Evolutionary conservation across 768 basidiomycete genomes (phyloP).

Genomic region (Pleurotus citrinopileatus): DNA sequence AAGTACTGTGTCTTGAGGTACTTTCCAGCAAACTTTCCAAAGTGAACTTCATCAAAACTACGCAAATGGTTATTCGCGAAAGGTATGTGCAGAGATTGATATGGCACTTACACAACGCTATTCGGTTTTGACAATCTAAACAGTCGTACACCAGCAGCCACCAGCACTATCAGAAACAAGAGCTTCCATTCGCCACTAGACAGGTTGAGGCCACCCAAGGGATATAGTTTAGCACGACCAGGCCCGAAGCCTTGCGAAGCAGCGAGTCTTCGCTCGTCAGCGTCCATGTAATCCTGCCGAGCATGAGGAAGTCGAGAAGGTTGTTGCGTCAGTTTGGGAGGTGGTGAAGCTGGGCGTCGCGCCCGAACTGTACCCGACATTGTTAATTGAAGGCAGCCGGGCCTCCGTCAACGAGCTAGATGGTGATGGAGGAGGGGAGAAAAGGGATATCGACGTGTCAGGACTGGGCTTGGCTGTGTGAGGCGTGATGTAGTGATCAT

Average conservation of each 20-base stretch:
- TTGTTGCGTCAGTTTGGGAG: slow-evolving; percentile 39
- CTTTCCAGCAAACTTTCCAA: slow-evolving; percentile 93
- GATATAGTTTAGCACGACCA: slow-evolving; percentile 39
- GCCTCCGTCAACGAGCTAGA: not conserved
- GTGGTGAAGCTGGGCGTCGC: slow-evolving; percentile 68
- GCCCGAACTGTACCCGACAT: slow-evolving; percentile 59
- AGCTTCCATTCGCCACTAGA: slow-evolving; percentile 77
- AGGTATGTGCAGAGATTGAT: no score
- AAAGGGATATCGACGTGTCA: slow-evolving; percentile 6
- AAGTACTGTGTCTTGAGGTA: slow-evolving; percentile 93
- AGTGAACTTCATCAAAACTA: slow-evolving; percentile 98
- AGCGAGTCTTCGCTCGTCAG: slow-evolving; percentile 67
- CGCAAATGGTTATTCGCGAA: slow-evolving; percentile 5
- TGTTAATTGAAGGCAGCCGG: slow-evolving; percentile 8
- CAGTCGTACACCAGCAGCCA: slow-evolving; percentile 80
- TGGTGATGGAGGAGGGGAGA: not conserved
- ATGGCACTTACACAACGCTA: slow-evolving; percentile 81
- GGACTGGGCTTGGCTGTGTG: not conserved
- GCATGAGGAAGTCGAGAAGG: slow-evolving; percentile 63
- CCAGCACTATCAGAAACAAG: slow-evolving; percentile 56
- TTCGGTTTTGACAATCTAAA: slow-evolving; percentile 83
- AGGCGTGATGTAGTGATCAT: no score
- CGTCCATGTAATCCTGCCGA: slow-evolving; percentile 66
- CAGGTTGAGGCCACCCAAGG: slow-evolving; percentile 62
- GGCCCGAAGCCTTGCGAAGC: slow-evolving; percentile 65